Percentiles rank a stretch among this genome's conserved stretches.
phyloP scores from a whole-genome alignment of 2,329 filamentous ascomycete species.

The Diaporthe longicolla region DNA sequence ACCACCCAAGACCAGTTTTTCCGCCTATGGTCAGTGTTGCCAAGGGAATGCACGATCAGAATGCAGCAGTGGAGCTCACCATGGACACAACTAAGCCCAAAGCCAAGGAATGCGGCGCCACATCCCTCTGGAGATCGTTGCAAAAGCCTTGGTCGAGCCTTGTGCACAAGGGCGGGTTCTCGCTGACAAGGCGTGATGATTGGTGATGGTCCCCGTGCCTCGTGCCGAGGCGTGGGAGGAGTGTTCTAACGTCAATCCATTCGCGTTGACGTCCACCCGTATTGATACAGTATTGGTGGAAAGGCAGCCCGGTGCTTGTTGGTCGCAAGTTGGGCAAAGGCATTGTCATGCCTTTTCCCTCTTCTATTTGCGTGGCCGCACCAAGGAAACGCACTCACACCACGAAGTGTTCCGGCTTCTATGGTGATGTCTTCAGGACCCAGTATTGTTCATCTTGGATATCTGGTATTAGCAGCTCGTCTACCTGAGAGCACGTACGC shows the following conservation, averaged over 20 bases:
- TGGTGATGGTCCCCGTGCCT: neutral
- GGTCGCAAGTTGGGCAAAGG: neutral
- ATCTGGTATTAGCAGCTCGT: neutral
- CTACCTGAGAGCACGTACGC: neutral
- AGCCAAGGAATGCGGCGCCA: slow-evolving; percentile 18
- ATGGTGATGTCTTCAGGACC: neutral
- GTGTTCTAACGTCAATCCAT: neutral
- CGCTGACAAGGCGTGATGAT: neutral
- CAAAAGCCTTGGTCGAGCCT: neutral
- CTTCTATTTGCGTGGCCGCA: too few species aligned
- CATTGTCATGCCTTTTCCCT: too few species aligned
- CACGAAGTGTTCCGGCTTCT: neutral
- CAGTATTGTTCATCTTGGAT: neutral
- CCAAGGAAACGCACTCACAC: neutral
- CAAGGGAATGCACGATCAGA: slow-evolving; percentile 17
- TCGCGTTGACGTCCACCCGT: neutral
- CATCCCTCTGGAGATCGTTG: slow-evolving; percentile 5
- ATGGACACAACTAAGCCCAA: neutral
- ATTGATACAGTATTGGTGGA: neutral
- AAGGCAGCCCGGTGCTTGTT: neutral
- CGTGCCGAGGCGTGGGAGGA: neutral
- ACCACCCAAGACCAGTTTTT: slow-evolving; percentile 27
- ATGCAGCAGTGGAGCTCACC: slow-evolving; percentile 10
- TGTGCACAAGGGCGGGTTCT: neutral
- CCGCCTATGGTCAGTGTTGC: slow-evolving; percentile 38